Evolutionary conservation across 257 asterid genomes (phyloP), one percentile per base, ranked within the genome.

Genomic region (Solanum bukasovii): DNA sequence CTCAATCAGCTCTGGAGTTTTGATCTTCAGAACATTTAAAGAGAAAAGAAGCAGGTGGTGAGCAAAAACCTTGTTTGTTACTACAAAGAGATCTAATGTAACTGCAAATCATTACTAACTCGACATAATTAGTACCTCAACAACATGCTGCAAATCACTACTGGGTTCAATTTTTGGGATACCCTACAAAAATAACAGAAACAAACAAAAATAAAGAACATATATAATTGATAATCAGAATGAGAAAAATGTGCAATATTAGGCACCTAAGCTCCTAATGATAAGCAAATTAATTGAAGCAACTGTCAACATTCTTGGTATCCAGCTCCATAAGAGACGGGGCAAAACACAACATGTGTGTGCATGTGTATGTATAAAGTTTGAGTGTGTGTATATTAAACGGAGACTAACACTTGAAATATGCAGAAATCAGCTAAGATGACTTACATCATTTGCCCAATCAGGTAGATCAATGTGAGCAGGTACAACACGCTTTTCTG

Each of bases 381-480:
- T 71, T 21, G 6, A 10, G 1, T 75, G 83, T 23, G 83, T 75
- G 56, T 11, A 31, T 11, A 75, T 23, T n/a, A 75, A 9, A 1
- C 21, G 3, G 40, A 11, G 18, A 14, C 42, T 16, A 44, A 16
- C 38, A 46, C 20, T 49, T 18, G 40, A 9, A 81, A 18, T 16
- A 82, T 31, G 74, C 85, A 72, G 67, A 72, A 84, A 82, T 34
- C 79, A 87, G 67, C 85, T 38, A 83, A 83, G 88, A 89, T 89
- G 84, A 88, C 98, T 93, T 87, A 96, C 99, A 89, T 96, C 99
- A 88, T 84, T 84, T 81, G 99, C 98, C 99, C 99, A 97, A 88
- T 97, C 99, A 88, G 99, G 99, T 83, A 35, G 94, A 63, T 96
- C 99, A 88, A 97, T 90, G 90, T 94, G 93, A 88, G 89, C 94